Conservation (phyloP, 148 eudicot genomes). For the Linanthus parryae region DNA sequence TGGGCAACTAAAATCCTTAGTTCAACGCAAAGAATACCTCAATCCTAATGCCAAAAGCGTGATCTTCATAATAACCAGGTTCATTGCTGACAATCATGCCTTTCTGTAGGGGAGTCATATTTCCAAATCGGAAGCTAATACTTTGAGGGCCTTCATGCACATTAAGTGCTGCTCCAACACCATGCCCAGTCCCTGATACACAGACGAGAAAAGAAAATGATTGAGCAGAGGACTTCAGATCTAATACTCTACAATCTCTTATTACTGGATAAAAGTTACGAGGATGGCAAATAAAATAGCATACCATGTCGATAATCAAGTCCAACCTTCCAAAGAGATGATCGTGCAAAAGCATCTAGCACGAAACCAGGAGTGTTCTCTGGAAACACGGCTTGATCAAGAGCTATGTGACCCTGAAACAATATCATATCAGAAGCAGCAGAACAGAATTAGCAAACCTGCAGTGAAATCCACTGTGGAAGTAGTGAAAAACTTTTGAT, state of each 20-base stretch:
- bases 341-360: constrained; percentile 95
- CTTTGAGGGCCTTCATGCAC: constrained; percentile 99
- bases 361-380: constrained; percentile 95
- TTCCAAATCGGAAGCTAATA: constrained; percentile 88
- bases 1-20: not conserved
- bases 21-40: constrained; percentile 45
- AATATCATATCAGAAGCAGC: no score
- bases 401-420: constrained; percentile 95
- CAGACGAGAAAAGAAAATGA: constrained; percentile 7
- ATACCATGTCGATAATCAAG: constrained; percentile 98
- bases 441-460: not conserved
- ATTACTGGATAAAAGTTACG: not conserved
- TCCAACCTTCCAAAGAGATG: constrained; percentile 91
- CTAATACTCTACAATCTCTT: not conserved
- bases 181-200: constrained; percentile 90
- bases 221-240: not conserved
- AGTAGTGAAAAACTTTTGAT: no score
- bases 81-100: constrained; percentile 99
- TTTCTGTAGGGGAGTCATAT: constrained; percentile 73
- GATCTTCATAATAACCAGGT: constrained; percentile 98
- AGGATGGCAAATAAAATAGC: constrained; percentile 13
- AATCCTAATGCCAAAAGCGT: constrained; percentile 90
- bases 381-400: constrained; percentile 93
- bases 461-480: no score
- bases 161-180: constrained; percentile 97